A percentile compares a stretch with the other conserved stretches of the same genome.
These are phyloP conservation scores for Fraxinus albicans DNA, from an alignment of 305 asterid species.

Conservation along the genomic window DNA sequence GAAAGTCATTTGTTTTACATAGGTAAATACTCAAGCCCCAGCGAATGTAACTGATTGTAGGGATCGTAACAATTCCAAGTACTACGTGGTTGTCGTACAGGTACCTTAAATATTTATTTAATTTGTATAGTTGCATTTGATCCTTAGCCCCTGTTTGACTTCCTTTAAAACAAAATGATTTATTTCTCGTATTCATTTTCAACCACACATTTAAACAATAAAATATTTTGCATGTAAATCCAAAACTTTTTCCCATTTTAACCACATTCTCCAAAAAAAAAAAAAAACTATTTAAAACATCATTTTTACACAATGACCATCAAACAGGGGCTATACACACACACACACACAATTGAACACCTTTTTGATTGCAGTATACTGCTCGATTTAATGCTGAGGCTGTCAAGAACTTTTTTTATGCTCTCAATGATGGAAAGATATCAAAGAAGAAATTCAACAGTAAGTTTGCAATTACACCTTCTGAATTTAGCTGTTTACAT, in stretches of 20 bases:
- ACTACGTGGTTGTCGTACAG: conserved; percentile 82
- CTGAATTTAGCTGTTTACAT: conserved; percentile 18
- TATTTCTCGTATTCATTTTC: too few relatives aligned
- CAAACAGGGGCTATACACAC: too few relatives aligned
- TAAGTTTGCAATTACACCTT: conserved; percentile 35
- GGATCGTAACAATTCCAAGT: conserved; percentile 75
- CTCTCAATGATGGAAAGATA: conserved; percentile 75
- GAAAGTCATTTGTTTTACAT: conserved; percentile 20
- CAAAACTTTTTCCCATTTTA: too few relatives aligned
- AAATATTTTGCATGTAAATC: too few relatives aligned
- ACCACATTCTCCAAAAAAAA: too few relatives aligned
- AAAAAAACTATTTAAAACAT: too few relatives aligned
- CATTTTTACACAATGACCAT: too few relatives aligned
- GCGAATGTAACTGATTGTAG: conserved; percentile 69
- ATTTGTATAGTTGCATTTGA: not conserved
- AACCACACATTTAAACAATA: too few relatives aligned
- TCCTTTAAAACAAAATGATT: too few relatives aligned
- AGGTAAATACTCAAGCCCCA: conserved; percentile 95
- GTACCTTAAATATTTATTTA: conserved; percentile 32
- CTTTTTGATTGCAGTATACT: conserved; percentile 53
- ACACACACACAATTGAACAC: conserved; percentile 4
- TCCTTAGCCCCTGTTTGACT: not conserved
- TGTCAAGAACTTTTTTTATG: conserved; percentile 72
- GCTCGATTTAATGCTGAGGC: conserved; percentile 89
- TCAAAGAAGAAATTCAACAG: conserved; percentile 83